Evolutionary conservation across 768 basidiomycete species (phyloP), one percentile per base, ranked within the genome.

Genomic region (Trametes cubensis): DNA sequence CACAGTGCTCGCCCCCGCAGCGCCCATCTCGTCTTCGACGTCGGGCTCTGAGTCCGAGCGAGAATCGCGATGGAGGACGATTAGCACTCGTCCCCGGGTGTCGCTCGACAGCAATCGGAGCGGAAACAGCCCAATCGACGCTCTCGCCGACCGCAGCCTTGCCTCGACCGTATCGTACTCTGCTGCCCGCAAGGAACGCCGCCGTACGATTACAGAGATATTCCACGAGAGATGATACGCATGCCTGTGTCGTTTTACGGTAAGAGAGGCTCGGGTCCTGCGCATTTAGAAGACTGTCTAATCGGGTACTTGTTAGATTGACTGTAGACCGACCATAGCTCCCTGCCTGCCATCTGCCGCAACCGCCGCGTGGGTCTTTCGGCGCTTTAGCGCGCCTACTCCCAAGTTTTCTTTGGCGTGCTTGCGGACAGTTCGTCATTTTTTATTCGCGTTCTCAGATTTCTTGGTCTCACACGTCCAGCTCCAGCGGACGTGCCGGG

Each of bases 161-260:
- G 65, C 74, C 14, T 75, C 70, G 63, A 80, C 79, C 7, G 70
- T 77, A 44, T 70, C 61, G 55, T 74, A 55, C 65, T 73, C 64
- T 61, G 73, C 54, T 63, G 73, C 67, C 60, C 59, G 76, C 46
- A 73, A 73, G 62, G 80, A 82, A 59, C 74, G 82, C n/a, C 74
- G 81, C 51, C 74, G 81, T 39, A 83, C 81, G 39, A 76, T 83
- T 46, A 81, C 80, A n/a, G 81, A 83, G 64, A 79, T 83, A 59
- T 82, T 81, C 63, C 78, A 34, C 34, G 34, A 66, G 52, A 62
- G 58, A 60, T 62, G 34, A 64, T 60, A 58, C 52, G 45, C 6
- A 39, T 55, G 47, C 49, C 39, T 58, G 40, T 50, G 64, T 58
- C 53, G 45, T 60, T 56, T 23, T 23, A 26, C 8, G 48, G 48